Evolutionary conservation across 1,284 basidiomycete genomes (phyloP), one percentile per base, ranked within the genome.

Genomic region (Ustilago loliicola): DNA sequence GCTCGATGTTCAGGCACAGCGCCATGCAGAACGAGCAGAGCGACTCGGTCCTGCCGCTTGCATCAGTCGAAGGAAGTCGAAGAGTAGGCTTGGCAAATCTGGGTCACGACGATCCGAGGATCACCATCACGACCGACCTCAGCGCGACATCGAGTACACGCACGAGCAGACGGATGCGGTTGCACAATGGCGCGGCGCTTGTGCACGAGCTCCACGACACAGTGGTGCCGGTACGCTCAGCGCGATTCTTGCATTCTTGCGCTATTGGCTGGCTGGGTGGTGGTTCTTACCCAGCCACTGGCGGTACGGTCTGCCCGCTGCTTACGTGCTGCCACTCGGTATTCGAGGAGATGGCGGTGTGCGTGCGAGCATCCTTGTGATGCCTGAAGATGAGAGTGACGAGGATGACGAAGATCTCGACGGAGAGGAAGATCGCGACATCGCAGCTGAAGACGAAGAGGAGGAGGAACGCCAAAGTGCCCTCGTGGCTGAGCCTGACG

Each of bases 281-380:
- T 76, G 74, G 71, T 77, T 81, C 52, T 48, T 81, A 27, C 79
- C 80, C 2, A 54, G 61, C 50, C 69, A 74, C 32, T 80, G 80
- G 80, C 54, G 76, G 25, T 69, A 79, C 51, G 73, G 69, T 17
- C 53, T 80, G 7, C 80, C 72, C 0, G 79, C 70, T 0, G 79
- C 73, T 2, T 83, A 81, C 36, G 75, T 83, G 30, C 47, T 80
- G 32, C 81, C 80, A 10, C 53, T 83, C n/a, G 80, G 81, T 5
- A 81, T 83, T 29, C 48, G 80, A 4, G 74, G 72, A 7, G 80
- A 83, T 55, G 81, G 80, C 27, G 79, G 81, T 13, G 78, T 83
- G 32, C 63, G 79, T 13, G 75, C 81, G 23, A 80, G 80, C 25
- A 74, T 83, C 47, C 61, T 83, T 19, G 57, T 83, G 21, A 61